Evolutionary conservation across 75 land plant species (phyloP), one percentile per base, ranked within the genome.

Genomic region (Cupressus sempervirens): DNA sequence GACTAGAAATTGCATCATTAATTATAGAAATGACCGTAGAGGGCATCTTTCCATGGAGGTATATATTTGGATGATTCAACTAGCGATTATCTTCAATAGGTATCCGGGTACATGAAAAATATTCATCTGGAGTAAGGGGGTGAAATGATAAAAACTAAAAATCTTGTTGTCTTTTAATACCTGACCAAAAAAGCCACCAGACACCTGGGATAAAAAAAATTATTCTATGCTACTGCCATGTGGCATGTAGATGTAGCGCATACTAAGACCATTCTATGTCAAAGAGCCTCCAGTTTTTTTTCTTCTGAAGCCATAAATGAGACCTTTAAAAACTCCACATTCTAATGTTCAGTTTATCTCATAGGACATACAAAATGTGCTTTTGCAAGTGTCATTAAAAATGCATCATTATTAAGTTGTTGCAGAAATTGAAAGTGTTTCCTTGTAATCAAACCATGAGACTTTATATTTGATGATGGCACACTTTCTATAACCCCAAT

Each of bases 171-270:
- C 52, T 45, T 48, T 45, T 32, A 79, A 76, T 89, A 97, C 99
- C 99, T 90, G 99, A 97, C 99, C 99, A 97, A 84, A 86, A 97
- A 58, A 98, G 99, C 50, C 99, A 98, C 99, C 99, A 97, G n/a
- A 97, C 96, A 48, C 99, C 99, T 70, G 99, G 99, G 87, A 97
- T 96, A n/a, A 84, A 97, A 97, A 68, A 94, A 38, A 70, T 94
- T 96, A 67, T 87, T 85, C 52, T 86, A 84, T 40, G 99, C 93
- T 23, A 97, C 90, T 65, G 96, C 94, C 99, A 97, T 96, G 81
- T 97, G 99, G 86, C 99, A 97, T 43, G 99, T 97, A 38, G 99
- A 97, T 43, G 99, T 97, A 76, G 98, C 99, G 88, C 98, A 97
- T 43, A 97, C 99, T 77, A 97, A 86, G 14, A 93, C 98, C 98